Percentiles rank a stretch among this genome's conserved stretches.
Conservation (phyloP, 139 green algal species). For the Chlorella sp. region DNA sequence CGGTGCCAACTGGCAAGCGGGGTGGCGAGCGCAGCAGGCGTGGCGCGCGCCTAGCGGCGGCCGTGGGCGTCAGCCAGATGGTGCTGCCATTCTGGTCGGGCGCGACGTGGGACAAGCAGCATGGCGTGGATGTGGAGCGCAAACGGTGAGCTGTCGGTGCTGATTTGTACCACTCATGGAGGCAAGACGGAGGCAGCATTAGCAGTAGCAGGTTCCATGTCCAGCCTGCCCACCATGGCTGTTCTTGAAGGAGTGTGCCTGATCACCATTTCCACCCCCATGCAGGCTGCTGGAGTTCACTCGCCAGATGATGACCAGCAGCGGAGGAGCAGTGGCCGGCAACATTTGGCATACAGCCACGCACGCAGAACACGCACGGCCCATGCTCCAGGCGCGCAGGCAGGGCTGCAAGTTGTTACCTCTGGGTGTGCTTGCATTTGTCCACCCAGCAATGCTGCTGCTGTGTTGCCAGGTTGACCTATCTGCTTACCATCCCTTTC, state of each 20-base stretch:
- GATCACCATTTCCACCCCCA: no score
- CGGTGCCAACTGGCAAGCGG: neutral
- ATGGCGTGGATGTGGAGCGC: constrained; percentile 64
- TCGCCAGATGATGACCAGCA: constrained; percentile 50
- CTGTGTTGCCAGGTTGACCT: neutral
- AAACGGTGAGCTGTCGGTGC: constrained; percentile 36
- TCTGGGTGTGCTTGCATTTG: neutral
- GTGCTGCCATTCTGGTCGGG: constrained; percentile 53
- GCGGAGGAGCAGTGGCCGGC: constrained; percentile 33
- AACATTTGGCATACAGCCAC: constrained; percentile 77
- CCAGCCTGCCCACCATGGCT: no score
- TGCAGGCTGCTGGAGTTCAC: constrained; percentile 35
- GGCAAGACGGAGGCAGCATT: neutral
- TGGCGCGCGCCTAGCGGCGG: constrained; percentile 58
- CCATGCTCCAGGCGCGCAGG: constrained; percentile 77
- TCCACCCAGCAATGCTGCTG: neutral
- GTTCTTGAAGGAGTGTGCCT: no score
- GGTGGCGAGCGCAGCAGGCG: neutral
- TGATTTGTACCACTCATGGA: no score
- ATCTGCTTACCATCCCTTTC: no score
- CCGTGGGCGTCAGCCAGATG: constrained; percentile 64
- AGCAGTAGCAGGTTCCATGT: neutral
- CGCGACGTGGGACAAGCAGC: constrained; percentile 62
- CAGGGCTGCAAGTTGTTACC: neutral
- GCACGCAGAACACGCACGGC: constrained; percentile 80